Percentiles rank a stretch among this genome's conserved stretches.
phyloP scores from a whole-genome alignment of 306 rosid species.

The Inga oerstediana region DNA sequence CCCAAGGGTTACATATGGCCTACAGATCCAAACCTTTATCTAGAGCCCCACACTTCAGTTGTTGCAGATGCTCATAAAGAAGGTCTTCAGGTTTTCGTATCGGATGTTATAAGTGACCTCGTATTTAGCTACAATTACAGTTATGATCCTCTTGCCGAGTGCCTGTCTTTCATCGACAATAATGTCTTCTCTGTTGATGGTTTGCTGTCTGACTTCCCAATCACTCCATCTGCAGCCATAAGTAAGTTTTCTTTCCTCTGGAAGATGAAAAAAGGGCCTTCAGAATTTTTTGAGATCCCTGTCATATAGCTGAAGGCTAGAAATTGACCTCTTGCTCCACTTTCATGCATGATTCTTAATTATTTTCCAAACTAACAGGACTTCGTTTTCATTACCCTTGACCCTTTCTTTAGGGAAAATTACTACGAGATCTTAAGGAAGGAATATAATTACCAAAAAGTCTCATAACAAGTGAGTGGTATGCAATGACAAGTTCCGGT shows the following conservation, averaged over 20 bases:
- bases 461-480: too few species aligned
- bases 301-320: background rate
- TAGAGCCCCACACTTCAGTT: slow-evolving; percentile 45
- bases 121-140: slow-evolving; percentile 69
- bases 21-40: slow-evolving; percentile 39
- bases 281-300: background rate
- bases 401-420: too few species aligned
- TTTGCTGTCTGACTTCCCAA: slow-evolving; percentile 77
- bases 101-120: slow-evolving; percentile 61
- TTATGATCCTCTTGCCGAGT: slow-evolving; percentile 81
- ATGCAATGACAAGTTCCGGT: too few species aligned
- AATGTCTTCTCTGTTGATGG: slow-evolving; percentile 75
- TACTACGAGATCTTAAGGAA: too few species aligned
- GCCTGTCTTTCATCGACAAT: slow-evolving; percentile 60
- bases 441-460: too few species aligned
- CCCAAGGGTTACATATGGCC: slow-evolving; percentile 71
- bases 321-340: background rate
- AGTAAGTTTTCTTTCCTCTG: slow-evolving; percentile 50
- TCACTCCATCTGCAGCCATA: slow-evolving; percentile 71
- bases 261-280: too few species aligned
- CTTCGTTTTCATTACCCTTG: background rate
- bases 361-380: slow-evolving; percentile 9
- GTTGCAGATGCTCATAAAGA: slow-evolving; percentile 80
- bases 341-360: background rate
- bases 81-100: slow-evolving; percentile 71